phyloP scores from a whole-genome alignment of 805 yeast species.

The Citeromyces nyonsensis region DNA sequence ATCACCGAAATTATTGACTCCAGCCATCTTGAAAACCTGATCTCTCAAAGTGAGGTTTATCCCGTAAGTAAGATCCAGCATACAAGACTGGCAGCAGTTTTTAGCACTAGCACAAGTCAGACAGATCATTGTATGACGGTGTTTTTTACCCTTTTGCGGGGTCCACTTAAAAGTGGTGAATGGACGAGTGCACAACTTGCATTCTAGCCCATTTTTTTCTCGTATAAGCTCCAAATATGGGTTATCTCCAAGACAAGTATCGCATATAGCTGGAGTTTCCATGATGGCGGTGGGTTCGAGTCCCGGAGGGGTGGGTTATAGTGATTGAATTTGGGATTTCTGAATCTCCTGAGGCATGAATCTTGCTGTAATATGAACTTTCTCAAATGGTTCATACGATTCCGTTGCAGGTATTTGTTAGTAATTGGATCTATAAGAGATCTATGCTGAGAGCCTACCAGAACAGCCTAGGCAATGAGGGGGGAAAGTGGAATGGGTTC shows the following conservation, averaged over 20 bases:
- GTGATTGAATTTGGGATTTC: too few species aligned
- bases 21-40: conserved; percentile 63
- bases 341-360: too few species aligned
- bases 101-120: conserved; percentile 62
- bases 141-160: conserved; percentile 21
- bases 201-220: conserved; percentile 62
- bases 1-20: conserved; percentile 16
- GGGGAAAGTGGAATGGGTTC: too few species aligned
- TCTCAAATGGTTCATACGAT: too few species aligned
- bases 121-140: conserved; percentile 60
- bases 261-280: conserved; percentile 55
- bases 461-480: too few species aligned
- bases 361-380: too few species aligned
- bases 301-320: too few species aligned
- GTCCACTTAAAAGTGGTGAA: conserved; percentile 74
- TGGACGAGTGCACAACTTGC: conserved; percentile 75
- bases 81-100: conserved; percentile 81
- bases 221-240: conserved; percentile 57
- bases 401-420: too few species aligned
- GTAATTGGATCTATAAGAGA: too few species aligned
- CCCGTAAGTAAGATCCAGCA: conserved; percentile 68
- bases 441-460: too few species aligned
- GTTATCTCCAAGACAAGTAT: conserved; percentile 53
- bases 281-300: conserved; percentile 6
- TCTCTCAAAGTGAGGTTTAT: conserved; percentile 73